Evolutionary conservation across 148 eudicot genomes (phyloP).

Genomic region (Chenopodium album): DNA sequence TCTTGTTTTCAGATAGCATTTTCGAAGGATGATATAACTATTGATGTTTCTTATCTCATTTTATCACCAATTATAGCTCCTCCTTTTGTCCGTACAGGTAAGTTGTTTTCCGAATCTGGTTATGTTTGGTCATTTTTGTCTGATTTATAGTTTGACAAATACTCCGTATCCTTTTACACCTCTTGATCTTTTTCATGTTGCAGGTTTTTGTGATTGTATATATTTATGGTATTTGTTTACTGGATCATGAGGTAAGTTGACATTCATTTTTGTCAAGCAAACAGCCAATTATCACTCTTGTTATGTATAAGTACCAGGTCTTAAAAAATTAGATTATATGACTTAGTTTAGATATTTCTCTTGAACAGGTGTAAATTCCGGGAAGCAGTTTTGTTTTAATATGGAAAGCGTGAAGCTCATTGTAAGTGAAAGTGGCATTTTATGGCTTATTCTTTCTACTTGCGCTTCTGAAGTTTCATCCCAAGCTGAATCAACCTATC

Average conservation of each 20-base stretch:
- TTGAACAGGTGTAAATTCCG: conserved; percentile 57
- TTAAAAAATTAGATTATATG: not conserved
- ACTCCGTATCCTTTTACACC: not conserved
- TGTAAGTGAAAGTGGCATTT: not conserved
- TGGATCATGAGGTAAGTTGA: conserved; percentile 45
- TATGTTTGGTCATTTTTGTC: not conserved
- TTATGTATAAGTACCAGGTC: not conserved
- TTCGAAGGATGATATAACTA: not conserved
- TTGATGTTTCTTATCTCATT: conserved; percentile 26
- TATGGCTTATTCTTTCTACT: conserved; percentile 1
- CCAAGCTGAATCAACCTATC: conserved; percentile 4
- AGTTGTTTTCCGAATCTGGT: conserved; percentile 11
- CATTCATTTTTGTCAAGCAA: not conserved
- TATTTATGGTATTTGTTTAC: conserved; percentile 37
- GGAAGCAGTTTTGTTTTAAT: conserved; percentile 34
- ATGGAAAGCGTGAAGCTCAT: conserved; percentile 15
- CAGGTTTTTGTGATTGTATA: conserved; percentile 56
- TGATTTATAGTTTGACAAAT: not conserved
- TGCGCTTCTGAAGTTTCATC: not conserved
- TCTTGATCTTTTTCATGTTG: conserved; percentile 16
- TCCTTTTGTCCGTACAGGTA: conserved; percentile 49
- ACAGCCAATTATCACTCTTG: not conserved
- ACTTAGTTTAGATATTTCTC: conserved; percentile 8
- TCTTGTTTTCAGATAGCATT: conserved; percentile 91
- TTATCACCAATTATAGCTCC: conserved; percentile 20